phyloP scores from a whole-genome alignment of 1,139 yeast species.

The Candida glucosophila region DNA sequence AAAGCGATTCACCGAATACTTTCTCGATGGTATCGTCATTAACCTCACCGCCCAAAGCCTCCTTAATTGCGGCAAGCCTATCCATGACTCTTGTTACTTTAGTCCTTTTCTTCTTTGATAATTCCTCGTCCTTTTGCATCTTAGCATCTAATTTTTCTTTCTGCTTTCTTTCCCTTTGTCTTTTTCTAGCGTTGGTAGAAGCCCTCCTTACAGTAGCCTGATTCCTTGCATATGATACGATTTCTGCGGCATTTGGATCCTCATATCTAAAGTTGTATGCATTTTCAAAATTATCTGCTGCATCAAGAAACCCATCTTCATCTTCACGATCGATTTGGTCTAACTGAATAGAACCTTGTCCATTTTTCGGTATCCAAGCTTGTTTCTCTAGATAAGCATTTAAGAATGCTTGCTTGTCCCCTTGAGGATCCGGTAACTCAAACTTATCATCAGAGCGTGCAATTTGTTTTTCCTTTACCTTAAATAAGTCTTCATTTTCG shows the following conservation, averaged over 20 bases:
- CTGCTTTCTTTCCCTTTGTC: constrained; percentile 67
- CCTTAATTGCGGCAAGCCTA: constrained; percentile 65
- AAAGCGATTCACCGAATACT: constrained; percentile 63
- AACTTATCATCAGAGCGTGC: constrained; percentile 5
- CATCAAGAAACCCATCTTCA: constrained; percentile 85
- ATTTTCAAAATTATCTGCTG: constrained; percentile 82
- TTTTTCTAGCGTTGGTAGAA: constrained; percentile 65
- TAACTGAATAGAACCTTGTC: constrained; percentile 45
- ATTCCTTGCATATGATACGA: constrained; percentile 92
- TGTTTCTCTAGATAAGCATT: constrained; percentile 63
- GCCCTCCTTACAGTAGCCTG: constrained; percentile 88
- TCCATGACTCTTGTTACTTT: constrained; percentile 75
- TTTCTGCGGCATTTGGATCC: constrained; percentile 84
- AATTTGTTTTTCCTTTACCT: constrained; percentile 46
- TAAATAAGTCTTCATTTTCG: constrained; percentile 38
- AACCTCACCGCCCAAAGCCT: constrained; percentile 75
- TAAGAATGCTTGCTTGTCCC: constrained; percentile 60
- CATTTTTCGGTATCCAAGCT: constrained; percentile 79
- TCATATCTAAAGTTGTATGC: constrained; percentile 94
- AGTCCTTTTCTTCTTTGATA: constrained; percentile 64
- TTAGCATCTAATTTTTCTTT: constrained; percentile 46
- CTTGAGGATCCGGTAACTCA: constrained; percentile 59
- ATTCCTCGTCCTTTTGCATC: constrained; percentile 47
- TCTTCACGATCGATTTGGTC: constrained; percentile 55
- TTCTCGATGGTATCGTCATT: constrained; percentile 53